Percentiles rank a stretch among this genome's conserved stretches.
Conservation (phyloP, 2,329 filamentous ascomycete species). For the Teratosphaeria zuluensis region DNA sequence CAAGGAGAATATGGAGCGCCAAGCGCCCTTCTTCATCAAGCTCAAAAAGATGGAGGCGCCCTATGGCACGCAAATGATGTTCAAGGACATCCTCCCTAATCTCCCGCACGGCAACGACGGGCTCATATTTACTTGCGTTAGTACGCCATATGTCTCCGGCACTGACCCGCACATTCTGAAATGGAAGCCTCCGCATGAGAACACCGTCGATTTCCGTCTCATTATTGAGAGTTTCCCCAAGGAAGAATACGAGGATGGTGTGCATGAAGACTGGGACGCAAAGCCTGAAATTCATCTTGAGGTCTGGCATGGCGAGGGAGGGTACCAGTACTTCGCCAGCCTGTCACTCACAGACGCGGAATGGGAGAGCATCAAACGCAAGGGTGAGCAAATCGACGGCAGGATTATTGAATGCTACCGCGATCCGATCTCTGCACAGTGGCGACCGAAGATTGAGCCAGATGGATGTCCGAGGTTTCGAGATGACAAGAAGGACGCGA, state of each 20-base stretch:
- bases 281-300: constrained; percentile 65
- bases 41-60: constrained; percentile 84
- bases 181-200: constrained; percentile 94
- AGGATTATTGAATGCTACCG: constrained; percentile 84
- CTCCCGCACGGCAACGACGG: constrained; percentile 92
- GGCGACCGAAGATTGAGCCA: constrained; percentile 57
- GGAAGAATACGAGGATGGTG: constrained; percentile 38
- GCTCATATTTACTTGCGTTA: constrained; percentile 92
- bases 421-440: constrained; percentile 57
- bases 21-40: constrained; percentile 70
- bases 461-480: constrained; percentile 62
- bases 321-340: constrained; percentile 44
- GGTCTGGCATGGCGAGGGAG: constrained; percentile 57
- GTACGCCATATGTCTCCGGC: constrained; percentile 75
- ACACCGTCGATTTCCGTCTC: constrained; percentile 86
- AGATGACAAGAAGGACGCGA: constrained; percentile 86
- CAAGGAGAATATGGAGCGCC: constrained; percentile 55
- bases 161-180: constrained; percentile 93
- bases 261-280: constrained; percentile 62
- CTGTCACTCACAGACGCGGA: constrained; percentile 65
- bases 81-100: constrained; percentile 70
- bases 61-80: constrained; percentile 88
- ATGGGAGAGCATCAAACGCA: constrained; percentile 71
- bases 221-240: constrained; percentile 61
- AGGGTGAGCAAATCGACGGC: constrained; percentile 69